A percentile compares a stretch with the other conserved stretches of the same genome.
Evolutionary conservation across 139 green algal genomes (phyloP).

Genomic region (Zygnema circumcarinatum): DNA sequence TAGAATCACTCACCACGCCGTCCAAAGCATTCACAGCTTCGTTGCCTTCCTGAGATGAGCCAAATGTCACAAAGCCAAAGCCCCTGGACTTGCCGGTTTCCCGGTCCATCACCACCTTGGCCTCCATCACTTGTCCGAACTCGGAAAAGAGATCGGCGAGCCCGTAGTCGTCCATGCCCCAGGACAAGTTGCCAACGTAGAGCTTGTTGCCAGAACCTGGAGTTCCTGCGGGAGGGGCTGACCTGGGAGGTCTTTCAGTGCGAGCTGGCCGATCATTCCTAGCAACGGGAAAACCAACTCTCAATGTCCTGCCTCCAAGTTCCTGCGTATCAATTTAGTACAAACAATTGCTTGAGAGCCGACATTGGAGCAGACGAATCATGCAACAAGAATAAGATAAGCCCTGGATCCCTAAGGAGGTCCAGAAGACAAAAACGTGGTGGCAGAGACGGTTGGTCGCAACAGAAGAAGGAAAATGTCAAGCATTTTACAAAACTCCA

Average conservation of each 20-base stretch:
- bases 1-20: conserved; percentile 45
- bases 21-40: conserved; percentile 51
- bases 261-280: neutral
- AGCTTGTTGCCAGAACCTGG: conserved; percentile 47
- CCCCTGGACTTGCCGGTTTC: conserved; percentile 73
- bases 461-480: too few species aligned
- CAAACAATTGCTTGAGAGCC: conserved; percentile 46
- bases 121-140: conserved; percentile 70
- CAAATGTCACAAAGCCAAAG: conserved; percentile 79
- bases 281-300: conserved; percentile 49
- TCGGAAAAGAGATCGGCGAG: conserved; percentile 70
- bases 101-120: conserved; percentile 65
- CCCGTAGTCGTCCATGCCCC: conserved; percentile 68
- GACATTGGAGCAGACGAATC: too few species aligned
- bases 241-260: neutral
- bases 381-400: too few species aligned
- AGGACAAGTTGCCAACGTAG: conserved; percentile 77
- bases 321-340: conserved; percentile 59
- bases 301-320: conserved; percentile 34
- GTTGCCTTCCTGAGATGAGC: conserved; percentile 35
- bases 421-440: too few species aligned
- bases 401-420: too few species aligned
- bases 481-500: too few species aligned
- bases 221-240: conserved; percentile 22
- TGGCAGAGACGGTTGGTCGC: too few species aligned